Percentiles rank a stretch among this genome's conserved stretches.
Evolutionary conservation across 768 basidiomycete species (phyloP).

Genomic region (Podaxis carcinomalis): DNA sequence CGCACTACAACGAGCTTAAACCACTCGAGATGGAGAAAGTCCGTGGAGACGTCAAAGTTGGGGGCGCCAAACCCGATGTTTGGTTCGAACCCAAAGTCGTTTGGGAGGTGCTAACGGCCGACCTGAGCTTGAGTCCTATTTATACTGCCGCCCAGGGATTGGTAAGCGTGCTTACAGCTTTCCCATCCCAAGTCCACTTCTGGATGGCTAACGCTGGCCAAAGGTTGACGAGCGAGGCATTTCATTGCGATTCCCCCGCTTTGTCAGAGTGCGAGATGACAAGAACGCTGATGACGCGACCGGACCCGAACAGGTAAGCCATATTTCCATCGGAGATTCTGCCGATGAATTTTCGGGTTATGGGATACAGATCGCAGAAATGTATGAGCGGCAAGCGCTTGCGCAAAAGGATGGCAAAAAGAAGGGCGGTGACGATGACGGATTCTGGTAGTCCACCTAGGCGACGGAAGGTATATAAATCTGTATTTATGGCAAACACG

Average conservation of each 20-base stretch:
- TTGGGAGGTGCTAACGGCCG: slow-evolving; percentile 98
- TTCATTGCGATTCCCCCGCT: slow-evolving; percentile 94
- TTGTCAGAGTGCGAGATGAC: slow-evolving; percentile 89
- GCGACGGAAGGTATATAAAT: slow-evolving; percentile 22
- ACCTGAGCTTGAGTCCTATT: slow-evolving; percentile 92
- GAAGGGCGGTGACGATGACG: slow-evolving; percentile 73
- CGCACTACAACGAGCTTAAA: slow-evolving; percentile 77
- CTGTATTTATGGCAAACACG: slow-evolving; percentile 19
- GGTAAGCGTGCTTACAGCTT: slow-evolving; percentile 41
- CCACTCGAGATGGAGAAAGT: slow-evolving; percentile 68
- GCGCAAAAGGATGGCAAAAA: slow-evolving; percentile 70
- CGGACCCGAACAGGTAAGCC: slow-evolving; percentile 79
- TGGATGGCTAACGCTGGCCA: slow-evolving; percentile 1
- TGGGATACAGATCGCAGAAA: slow-evolving; percentile 72
- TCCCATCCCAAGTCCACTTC: not conserved
- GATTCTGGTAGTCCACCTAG: slow-evolving; percentile 56
- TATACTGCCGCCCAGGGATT: slow-evolving; percentile 93
- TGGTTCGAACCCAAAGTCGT: slow-evolving; percentile 98
- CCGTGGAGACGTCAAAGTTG: slow-evolving; percentile 82
- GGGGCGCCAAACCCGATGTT: slow-evolving; percentile 93
- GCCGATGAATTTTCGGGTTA: not conserved
- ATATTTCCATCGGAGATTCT: not conserved
- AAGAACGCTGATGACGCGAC: slow-evolving; percentile 92
- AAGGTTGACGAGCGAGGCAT: slow-evolving; percentile 89
- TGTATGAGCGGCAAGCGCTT: slow-evolving; percentile 87